These are phyloP conservation scores for Fragosphaeria purpurea DNA, from an alignment of 2,329 filamentous ascomycete species.

Conservation along the genomic window DNA sequence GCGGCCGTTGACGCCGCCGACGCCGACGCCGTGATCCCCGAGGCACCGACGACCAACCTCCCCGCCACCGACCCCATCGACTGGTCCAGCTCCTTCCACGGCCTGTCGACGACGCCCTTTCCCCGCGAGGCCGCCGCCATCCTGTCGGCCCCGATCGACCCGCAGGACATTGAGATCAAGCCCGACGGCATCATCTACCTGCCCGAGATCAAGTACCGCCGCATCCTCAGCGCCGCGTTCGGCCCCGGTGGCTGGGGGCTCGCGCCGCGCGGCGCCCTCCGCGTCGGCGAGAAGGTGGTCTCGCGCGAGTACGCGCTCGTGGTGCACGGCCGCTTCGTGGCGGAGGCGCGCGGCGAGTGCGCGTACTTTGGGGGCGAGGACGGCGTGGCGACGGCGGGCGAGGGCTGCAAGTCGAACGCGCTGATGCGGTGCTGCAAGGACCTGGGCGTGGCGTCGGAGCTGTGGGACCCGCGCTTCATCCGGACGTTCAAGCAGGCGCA, in stretches of 20 bases:
- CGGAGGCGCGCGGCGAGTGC: constrained; percentile 88
- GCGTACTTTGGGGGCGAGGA: constrained; percentile 81
- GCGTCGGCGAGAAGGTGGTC: constrained; percentile 68
- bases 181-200: constrained; percentile 94
- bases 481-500: constrained; percentile 66
- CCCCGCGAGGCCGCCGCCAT: constrained; percentile 57
- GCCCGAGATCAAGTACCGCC: constrained; percentile 94
- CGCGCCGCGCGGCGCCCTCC: constrained; percentile 75
- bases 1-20: neutral
- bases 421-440: constrained; percentile 99
- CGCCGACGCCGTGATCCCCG: neutral
- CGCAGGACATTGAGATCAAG: constrained; percentile 87
- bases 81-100: constrained; percentile 79
- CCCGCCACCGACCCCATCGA: constrained; percentile 35
- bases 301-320: constrained; percentile 92
- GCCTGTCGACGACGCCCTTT: constrained; percentile 63
- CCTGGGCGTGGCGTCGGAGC: constrained; percentile 82
- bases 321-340: constrained; percentile 81
- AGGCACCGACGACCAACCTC: neutral
- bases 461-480: constrained; percentile 94
- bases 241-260: constrained; percentile 94
- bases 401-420: constrained; percentile 96
- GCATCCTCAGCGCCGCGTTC: constrained; percentile 83
- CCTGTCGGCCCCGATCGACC: constrained; percentile 55
- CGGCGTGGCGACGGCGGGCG: constrained; percentile 84